Evolutionary conservation across 2,329 filamentous ascomycete genomes (phyloP), one percentile per base, ranked within the genome.

Genomic region (Alternaria tenuissima): DNA sequence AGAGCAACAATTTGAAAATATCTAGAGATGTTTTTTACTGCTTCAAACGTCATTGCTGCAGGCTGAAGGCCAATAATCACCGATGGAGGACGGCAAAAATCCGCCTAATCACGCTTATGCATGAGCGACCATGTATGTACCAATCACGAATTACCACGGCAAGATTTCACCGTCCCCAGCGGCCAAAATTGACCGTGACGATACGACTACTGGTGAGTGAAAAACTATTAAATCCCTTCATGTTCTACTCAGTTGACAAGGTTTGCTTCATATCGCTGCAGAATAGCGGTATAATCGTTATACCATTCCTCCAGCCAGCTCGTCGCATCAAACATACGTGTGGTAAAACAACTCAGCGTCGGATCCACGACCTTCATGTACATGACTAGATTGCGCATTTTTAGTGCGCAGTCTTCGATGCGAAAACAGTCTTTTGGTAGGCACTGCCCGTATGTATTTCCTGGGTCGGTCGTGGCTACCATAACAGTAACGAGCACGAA

Each of bases 271-370:
- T 73, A 73, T 20, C 67, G 67, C 55, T 42, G 54, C 38, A 73
- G 41, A 32, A 73, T 72, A 12, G 61, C 59, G 26, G 42, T 63
- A 34, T 70, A 73, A 42, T 73, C 67, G 11, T 65, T 64, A 26
- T 71, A 67, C 71, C 71, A 73, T 18, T 67, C 57, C 58, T 67
- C 68, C 52, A 73, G 48, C 71, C 69, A 73, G 14, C 62, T 52
- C n/a, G 69, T 69, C 46, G 71, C 71, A 36, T 73, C 69, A 24
- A 73, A 58, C 59, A 73, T 55, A n/a, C 68, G 68, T 18, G 68
- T 72, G 8, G 71, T 70, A 18, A 51, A 72, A 38, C 64, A 70
- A 59, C 67, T 72, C 58, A 73, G 46, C 4, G 66, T 71, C 1
- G 71, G 69, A 57, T 73, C 71, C 7, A 70, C 38, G 32, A 24